These are phyloP conservation scores for Heritiera littoralis DNA, from an alignment of 345 rosid species.

Conservation along the genomic window DNA sequence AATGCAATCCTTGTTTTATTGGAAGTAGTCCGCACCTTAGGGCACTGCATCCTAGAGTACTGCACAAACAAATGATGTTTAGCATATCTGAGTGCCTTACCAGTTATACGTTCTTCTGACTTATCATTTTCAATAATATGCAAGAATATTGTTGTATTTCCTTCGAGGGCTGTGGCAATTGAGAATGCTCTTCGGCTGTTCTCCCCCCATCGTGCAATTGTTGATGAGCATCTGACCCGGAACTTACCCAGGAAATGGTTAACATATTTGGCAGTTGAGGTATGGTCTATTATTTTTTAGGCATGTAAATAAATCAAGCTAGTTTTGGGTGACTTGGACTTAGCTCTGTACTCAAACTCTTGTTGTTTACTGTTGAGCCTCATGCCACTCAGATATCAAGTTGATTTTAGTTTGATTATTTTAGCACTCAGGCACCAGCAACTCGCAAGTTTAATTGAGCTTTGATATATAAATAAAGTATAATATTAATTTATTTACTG, in stretches of 20 bases:
- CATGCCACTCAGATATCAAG: neutral
- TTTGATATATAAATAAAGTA: neutral
- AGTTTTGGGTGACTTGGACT: neutral
- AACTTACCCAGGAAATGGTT: constrained; percentile 84
- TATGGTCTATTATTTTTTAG: constrained; percentile 30
- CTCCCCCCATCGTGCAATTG: constrained; percentile 88
- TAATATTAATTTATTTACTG: neutral
- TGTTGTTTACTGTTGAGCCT: neutral
- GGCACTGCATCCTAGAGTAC: neutral
- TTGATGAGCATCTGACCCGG: constrained; percentile 81
- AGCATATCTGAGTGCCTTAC: neutral
- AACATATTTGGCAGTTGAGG: constrained; percentile 81
- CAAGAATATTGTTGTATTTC: constrained; percentile 92
- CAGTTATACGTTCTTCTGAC: constrained; percentile 32
- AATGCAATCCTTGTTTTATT: constrained; percentile 1
- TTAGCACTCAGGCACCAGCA: neutral
- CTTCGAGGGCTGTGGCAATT: constrained; percentile 84
- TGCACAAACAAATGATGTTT: neutral
- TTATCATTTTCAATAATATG: constrained; percentile 28
- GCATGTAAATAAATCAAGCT: neutral
- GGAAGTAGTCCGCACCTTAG: neutral
- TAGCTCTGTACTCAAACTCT: neutral
- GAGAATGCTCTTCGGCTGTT: constrained; percentile 81
- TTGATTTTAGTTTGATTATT: neutral
- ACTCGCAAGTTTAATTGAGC: neutral